Evolutionary conservation across 768 basidiomycete genomes (phyloP), one percentile per base, ranked within the genome.

Genomic region (Saitozyma podzolica): DNA sequence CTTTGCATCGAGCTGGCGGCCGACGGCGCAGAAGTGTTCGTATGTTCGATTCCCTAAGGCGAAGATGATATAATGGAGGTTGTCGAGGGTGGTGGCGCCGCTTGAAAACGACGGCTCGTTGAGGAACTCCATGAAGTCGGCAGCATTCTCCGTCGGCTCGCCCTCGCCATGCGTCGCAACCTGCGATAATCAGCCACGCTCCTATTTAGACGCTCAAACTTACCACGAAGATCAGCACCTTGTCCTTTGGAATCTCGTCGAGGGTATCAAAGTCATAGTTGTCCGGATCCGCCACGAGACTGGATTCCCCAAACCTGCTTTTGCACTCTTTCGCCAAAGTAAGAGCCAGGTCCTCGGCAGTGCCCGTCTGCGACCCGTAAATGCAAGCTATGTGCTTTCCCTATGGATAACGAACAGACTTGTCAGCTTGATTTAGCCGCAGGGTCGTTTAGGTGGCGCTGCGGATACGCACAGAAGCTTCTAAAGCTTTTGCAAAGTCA

Each of bases 81-180:
- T 90, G 0, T 86, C 83, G 45, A 99, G 85, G 45, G 82, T 84
- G 78, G 84, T 89, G 0, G 61, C 68, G 10, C 72, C 74, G 80
- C 29, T 85, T 86, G 80, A 96, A 97, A 74, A 88, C 88, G 78
- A 93, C 93, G 88, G 85, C 73, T 96, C 93, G 64, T 88, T 84
- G 62, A 98, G 76, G 80, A 92, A 92, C 80, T 95, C 91, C 86
- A 92, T 88, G 68, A 99, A 86, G 65, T 89, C 87, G 11, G 95
- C 90, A 6, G 93, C 92, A 77, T 98, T 98, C 79, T 99, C 95
- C 14, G 95, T 99, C 43, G 95, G 95, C 79, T 99, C 95, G 62
- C 95, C 95, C 82, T 99, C 95, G 66, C 95, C 95, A 72, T 99
- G 95, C 95, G 87, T 98, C 85, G 29, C 29, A 5, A 29, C 29